Evolutionary conservation across 257 asterid genomes (phyloP).

Genomic region (Nicotiana tabacum): DNA sequence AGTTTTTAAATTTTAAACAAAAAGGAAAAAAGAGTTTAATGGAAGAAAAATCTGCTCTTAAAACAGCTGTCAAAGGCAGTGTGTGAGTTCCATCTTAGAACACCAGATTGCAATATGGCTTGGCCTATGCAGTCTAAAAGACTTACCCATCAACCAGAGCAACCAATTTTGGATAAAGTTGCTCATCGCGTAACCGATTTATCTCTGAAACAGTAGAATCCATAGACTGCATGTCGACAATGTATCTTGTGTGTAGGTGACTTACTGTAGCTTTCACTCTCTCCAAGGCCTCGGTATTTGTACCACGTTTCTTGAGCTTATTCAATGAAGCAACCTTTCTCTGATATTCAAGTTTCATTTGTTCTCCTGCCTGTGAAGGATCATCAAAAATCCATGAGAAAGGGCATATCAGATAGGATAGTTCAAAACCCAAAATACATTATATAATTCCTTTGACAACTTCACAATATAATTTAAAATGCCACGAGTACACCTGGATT

Average conservation of each 20-base stretch:
- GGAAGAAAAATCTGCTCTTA: not conserved
- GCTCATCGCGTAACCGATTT: slow-evolving; percentile 80
- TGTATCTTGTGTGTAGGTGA: slow-evolving; percentile 95
- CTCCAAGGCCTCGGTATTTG: slow-evolving; percentile 71
- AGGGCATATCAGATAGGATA: not conserved
- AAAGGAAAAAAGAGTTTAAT: not conserved
- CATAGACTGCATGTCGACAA: slow-evolving; percentile 99
- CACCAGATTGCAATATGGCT: not conserved
- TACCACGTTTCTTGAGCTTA: slow-evolving; percentile 75
- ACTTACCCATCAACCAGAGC: slow-evolving; percentile 87
- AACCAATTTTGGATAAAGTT: slow-evolving; percentile 81
- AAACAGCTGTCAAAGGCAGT: not conserved
- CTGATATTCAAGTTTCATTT: slow-evolving; percentile 87
- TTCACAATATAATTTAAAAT: not conserved
- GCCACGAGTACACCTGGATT: not conserved
- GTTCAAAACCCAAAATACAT: not conserved
- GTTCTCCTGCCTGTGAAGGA: slow-evolving; percentile 77
- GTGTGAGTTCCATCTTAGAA: not conserved
- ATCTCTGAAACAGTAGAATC: slow-evolving; percentile 96
- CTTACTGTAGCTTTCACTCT: slow-evolving; percentile 95
- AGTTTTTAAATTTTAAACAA: not conserved
- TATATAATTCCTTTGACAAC: not conserved
- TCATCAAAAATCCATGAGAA: slow-evolving; percentile 12
- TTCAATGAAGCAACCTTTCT: slow-evolving; percentile 70
- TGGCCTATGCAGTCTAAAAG: slow-evolving; percentile 4